Percentiles rank a stretch among this genome's conserved stretches.
Conservation (phyloP, 768 basidiomycete genomes). For the Podaxis sp. region DNA sequence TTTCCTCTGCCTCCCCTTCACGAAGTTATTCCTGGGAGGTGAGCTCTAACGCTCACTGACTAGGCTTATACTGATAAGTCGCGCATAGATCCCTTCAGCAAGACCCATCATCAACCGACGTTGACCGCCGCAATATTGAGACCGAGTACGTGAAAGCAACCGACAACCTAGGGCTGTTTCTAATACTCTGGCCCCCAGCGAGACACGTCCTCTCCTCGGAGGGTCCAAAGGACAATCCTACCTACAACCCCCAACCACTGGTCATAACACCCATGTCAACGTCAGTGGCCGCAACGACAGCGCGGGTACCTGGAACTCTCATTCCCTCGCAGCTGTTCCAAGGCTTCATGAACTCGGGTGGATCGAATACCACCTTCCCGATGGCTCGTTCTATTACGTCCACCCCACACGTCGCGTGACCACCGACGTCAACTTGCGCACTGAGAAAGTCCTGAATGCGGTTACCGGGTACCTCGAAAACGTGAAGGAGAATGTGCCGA, state of each 20-base stretch:
- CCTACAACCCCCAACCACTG: slow-evolving; percentile 20
- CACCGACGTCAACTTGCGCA: slow-evolving; percentile 69
- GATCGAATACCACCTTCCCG: slow-evolving; percentile 74
- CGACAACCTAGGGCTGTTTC: not conserved
- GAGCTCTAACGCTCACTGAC: not conserved
- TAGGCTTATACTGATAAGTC: not conserved
- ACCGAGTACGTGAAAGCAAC: slow-evolving; percentile 24
- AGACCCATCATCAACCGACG: not conserved
- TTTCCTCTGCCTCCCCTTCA: slow-evolving; percentile 41
- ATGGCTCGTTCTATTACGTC: slow-evolving; percentile 64
- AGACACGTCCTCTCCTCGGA: slow-evolving; percentile 47
- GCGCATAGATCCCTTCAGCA: not conserved
- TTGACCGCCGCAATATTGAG: slow-evolving; percentile 18
- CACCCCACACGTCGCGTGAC: slow-evolving; percentile 57
- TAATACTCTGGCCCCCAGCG: slow-evolving; percentile 29
- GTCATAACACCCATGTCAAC: slow-evolving; percentile 14
- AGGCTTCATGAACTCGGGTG: slow-evolving; percentile 60
- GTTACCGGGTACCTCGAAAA: slow-evolving; percentile 46
- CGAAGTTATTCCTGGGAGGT: slow-evolving; percentile 33
- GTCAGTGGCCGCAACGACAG: slow-evolving; percentile 9
- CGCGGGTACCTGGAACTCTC: slow-evolving; percentile 16
- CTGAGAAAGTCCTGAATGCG: slow-evolving; percentile 41
- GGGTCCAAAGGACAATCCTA: slow-evolving; percentile 25
- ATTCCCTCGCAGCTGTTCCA: slow-evolving; percentile 20
- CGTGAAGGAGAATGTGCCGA: slow-evolving; percentile 20